Conservation (phyloP, 2,329 filamentous ascomycete genomes). For the Alternaria sp. region DNA sequence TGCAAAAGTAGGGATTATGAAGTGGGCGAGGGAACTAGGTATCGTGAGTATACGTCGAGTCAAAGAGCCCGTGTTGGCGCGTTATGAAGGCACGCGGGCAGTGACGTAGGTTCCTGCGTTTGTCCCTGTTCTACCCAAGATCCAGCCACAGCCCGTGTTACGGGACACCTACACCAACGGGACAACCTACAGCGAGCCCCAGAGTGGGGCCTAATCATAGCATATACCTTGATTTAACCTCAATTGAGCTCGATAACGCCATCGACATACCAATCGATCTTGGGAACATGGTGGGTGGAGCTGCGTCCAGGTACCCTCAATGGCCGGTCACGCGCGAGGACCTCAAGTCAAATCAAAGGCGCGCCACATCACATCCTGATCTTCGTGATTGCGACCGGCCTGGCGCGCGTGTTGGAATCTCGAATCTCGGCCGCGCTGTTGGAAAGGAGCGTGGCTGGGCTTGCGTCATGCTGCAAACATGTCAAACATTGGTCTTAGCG, state of each 20-base stretch:
- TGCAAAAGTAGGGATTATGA: background rate
- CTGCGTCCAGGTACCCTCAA: background rate
- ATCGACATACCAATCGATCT: background rate
- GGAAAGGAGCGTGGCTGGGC: conserved; percentile 3
- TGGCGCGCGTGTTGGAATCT: background rate
- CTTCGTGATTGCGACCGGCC: background rate
- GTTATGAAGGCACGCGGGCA: conserved; percentile 22
- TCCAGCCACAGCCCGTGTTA: conserved; percentile 18
- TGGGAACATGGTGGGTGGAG: background rate
- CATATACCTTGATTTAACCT: conserved; percentile 9
- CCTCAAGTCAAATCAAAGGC: background rate
- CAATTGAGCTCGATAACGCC: conserved; percentile 4
- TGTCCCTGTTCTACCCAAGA: conserved; percentile 16
- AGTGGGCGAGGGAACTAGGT: background rate
- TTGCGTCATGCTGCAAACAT: conserved; percentile 12
- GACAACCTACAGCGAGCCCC: conserved; percentile 24
- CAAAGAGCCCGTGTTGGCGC: conserved; percentile 11
- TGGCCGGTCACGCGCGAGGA: background rate
- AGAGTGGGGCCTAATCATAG: conserved; percentile 21
- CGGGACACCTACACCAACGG: conserved; percentile 21
- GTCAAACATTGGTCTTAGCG: background rate
- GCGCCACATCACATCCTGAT: background rate
- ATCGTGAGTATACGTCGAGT: conserved; percentile 7
- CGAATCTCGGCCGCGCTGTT: conserved; percentile 2
- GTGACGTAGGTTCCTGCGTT: conserved; percentile 32